Evolutionary conservation across 1,139 yeast species (phyloP), one percentile per base, ranked within the genome.

Genomic region (Magnusiomyces tetraspermus): DNA sequence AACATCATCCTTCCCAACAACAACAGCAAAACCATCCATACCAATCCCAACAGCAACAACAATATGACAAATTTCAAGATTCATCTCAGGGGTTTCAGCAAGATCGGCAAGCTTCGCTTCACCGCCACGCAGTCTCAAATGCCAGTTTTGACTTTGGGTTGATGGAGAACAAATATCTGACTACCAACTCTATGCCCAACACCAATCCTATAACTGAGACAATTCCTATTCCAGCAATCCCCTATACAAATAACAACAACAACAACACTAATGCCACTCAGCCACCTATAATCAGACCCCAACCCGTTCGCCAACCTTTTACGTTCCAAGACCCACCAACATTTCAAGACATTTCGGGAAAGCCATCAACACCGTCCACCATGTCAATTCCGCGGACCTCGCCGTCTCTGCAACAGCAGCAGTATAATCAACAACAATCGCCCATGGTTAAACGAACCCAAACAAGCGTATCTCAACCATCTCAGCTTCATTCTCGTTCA

Each of bases 71-170:
- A n/a, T n/a, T n/a, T n/a, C n/a, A n/a, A n/a, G n/a, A n/a, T n/a
- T n/a, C n/a, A n/a, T 8, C 33, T 28, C 33, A 28, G 33, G 11
- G 11, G 33, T 11, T 4, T 13, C 10, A 15, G 17, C 38, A 33
- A 15, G 38, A 33, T 13, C 38, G 38, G 17, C 10, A 33, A 15
- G 10, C 42, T 17, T 38, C 42, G n/a, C n/a, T 38, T 10, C 42
- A 38, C 15, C 42, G 42, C 3, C 42, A 38, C 15, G 42, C 42
- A 19, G 42, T 38, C 8, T 38, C 42, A 5, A 38, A 38, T 19
- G 42, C 42, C 42, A 38, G 42, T 24, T 38, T 38, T 38, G 42
- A 38, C n/a, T 38, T 38, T 19, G 42, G 42, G 8, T 38, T 36
- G 6, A 8, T 17, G 6, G 40, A n/a, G 17, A 10, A 28, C 6